phyloP scores from a whole-genome alignment of 495 filamentous ascomycete genomes.

The Aspergillus indologenus region DNA sequence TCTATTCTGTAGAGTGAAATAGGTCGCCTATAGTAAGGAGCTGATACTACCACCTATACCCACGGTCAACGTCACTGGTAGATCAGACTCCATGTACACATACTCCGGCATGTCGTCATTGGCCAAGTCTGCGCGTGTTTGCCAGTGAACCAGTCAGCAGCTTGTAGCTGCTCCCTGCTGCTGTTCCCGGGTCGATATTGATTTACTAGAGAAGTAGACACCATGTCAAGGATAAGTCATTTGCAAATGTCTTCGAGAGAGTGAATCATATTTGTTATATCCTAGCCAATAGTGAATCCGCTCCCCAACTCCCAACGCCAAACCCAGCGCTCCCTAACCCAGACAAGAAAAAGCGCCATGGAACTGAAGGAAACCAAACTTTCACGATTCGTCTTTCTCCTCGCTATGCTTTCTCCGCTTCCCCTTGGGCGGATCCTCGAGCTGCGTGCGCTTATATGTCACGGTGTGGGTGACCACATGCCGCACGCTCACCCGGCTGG shows the following conservation, averaged over 20 bases:
- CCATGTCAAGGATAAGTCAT: not conserved
- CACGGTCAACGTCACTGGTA: not conserved
- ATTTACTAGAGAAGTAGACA: no score
- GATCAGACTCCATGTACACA: no score
- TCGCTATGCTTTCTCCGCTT: conserved; percentile 35
- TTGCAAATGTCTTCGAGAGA: not conserved
- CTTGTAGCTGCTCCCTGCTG: not conserved
- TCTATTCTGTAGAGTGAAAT: no score
- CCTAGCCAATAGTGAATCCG: not conserved
- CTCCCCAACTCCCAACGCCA: conserved; percentile 10
- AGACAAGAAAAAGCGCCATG: no score
- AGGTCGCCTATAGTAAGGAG: no score
- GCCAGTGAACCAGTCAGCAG: not conserved
- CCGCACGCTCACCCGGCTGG: conserved; percentile 40
- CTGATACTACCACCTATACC: no score
- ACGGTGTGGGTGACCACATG: conserved; percentile 51
- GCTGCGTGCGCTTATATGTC: conserved; percentile 41
- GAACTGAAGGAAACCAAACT: not conserved
- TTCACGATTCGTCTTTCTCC: not conserved
- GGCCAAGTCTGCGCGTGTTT: not conserved
- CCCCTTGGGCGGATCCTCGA: conserved; percentile 42
- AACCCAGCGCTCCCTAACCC: conserved; percentile 10
- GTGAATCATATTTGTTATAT: not conserved
- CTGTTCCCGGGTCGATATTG: no score
- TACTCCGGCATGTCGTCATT: not conserved